A percentile compares a stretch with the other conserved stretches of the same genome.
These are phyloP conservation scores for Arthrobotrys sphaeroides DNA, from an alignment of 2,329 filamentous ascomycete species.

Conservation along the genomic window DNA sequence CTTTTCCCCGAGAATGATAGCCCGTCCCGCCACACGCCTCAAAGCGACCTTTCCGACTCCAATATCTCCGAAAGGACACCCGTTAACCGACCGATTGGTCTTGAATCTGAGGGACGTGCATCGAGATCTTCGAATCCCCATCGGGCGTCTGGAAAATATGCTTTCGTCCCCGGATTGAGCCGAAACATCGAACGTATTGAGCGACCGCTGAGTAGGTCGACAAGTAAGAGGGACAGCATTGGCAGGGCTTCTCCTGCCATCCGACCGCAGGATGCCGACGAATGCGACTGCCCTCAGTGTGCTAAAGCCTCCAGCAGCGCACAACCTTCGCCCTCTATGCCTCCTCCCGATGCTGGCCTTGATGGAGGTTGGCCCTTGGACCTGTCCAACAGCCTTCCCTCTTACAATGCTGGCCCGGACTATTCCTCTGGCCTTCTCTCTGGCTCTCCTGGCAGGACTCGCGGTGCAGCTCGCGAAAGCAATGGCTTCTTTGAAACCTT, in stretches of 20 bases:
- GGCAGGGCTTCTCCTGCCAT: constrained; percentile 55
- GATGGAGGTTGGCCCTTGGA: constrained; percentile 52
- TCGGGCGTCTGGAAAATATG: constrained; percentile 51
- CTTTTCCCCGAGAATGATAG: constrained; percentile 47
- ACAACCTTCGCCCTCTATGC: constrained; percentile 52
- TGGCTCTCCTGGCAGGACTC: constrained; percentile 38
- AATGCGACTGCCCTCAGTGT: constrained; percentile 57
- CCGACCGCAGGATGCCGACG: constrained; percentile 56
- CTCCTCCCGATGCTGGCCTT: constrained; percentile 53
- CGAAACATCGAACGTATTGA: constrained; percentile 53
- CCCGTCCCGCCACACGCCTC: constrained; percentile 53
- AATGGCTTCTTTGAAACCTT: constrained; percentile 52
- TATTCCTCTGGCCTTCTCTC: constrained; percentile 53
- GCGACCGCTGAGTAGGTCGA: constrained; percentile 55
- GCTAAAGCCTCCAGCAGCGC: constrained; percentile 55
- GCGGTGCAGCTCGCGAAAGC: constrained; percentile 29
- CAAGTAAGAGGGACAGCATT: constrained; percentile 51
- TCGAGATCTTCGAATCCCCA: constrained; percentile 52
- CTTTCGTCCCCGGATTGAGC: constrained; percentile 53
- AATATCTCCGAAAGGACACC: constrained; percentile 55
- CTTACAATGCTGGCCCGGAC: constrained; percentile 31
- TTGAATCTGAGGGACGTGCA: constrained; percentile 42
- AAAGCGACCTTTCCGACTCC: constrained; percentile 56
- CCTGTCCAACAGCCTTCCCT: constrained; percentile 49
- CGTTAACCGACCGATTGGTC: constrained; percentile 47